Percentiles rank a stretch among this genome's conserved stretches.
Conservation (phyloP, 495 filamentous ascomycete species). For the Penicillium argentinense region DNA sequence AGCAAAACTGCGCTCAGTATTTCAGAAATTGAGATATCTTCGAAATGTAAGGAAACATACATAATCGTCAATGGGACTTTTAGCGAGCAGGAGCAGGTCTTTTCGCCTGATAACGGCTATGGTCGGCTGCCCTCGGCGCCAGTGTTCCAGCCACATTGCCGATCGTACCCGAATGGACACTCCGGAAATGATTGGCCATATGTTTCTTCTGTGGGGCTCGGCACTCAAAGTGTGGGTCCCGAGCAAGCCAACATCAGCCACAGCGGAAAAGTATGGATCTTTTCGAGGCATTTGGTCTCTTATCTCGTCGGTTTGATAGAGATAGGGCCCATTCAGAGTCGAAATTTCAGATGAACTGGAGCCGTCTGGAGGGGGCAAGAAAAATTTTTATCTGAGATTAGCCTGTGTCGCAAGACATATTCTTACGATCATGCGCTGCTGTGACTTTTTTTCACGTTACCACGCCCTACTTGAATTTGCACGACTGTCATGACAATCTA, state of each 20-base stretch:
- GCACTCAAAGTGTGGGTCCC: constrained; percentile 4
- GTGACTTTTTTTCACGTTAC: too few relatives aligned
- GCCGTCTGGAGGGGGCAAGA: too few relatives aligned
- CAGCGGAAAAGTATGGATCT: constrained; percentile 20
- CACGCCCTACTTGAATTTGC: too few relatives aligned
- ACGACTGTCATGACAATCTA: too few relatives aligned
- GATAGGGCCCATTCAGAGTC: constrained; percentile 4
- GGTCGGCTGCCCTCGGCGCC: constrained; percentile 7
- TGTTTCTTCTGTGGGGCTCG: too few relatives aligned
- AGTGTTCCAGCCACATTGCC: constrained; percentile 3
- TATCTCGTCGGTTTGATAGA: constrained; percentile 1
- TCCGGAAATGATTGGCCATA: too few relatives aligned
- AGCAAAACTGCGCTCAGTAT: too few relatives aligned
- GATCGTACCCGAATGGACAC: constrained; percentile 11
- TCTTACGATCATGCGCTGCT: too few relatives aligned
- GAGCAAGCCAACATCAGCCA: not conserved
- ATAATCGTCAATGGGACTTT: not conserved
- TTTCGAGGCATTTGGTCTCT: not conserved
- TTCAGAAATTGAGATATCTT: too few relatives aligned
- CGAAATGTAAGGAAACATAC: too few relatives aligned
- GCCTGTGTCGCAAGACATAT: too few relatives aligned
- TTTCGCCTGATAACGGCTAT: constrained; percentile 13
- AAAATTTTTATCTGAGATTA: too few relatives aligned
- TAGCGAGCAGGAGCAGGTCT: not conserved
- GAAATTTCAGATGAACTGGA: constrained; percentile 1